Evolutionary conservation across 2,329 filamentous ascomycete genomes (phyloP).

Genomic region (Dactylellina leptospora): DNA sequence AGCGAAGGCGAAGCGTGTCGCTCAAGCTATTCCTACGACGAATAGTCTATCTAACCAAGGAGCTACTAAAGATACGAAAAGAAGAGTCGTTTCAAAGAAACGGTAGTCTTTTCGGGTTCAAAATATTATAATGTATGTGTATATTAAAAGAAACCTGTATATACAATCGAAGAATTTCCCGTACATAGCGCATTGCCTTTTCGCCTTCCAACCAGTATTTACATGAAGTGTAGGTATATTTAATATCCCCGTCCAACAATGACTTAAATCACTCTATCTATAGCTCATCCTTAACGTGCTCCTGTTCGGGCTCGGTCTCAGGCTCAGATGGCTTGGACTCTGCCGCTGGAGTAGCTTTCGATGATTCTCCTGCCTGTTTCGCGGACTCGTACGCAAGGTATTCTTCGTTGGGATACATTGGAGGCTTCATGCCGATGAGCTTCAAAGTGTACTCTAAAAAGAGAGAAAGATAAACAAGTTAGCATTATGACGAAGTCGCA

Average conservation of each 20-base stretch:
- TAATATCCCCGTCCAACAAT: neutral
- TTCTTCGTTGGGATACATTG: slow-evolving; percentile 23
- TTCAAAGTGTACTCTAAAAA: slow-evolving; percentile 31
- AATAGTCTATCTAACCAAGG: no score
- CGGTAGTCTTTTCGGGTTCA: neutral
- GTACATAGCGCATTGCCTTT: slow-evolving; percentile 33
- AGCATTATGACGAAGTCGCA: neutral
- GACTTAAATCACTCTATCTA: slow-evolving; percentile 1
- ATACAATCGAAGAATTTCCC: slow-evolving; percentile 30
- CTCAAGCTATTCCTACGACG: neutral
- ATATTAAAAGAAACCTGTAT: slow-evolving; percentile 24
- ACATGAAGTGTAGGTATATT: slow-evolving; percentile 9
- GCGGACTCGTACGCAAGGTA: neutral
- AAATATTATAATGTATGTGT: neutral
- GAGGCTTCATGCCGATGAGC: slow-evolving; percentile 24
- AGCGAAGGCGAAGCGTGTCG: neutral
- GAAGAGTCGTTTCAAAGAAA: neutral
- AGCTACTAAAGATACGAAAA: neutral
- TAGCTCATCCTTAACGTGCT: slow-evolving; percentile 13
- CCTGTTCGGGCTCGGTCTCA: neutral
- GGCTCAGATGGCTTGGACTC: neutral
- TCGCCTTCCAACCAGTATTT: slow-evolving; percentile 11
- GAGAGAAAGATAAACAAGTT: neutral
- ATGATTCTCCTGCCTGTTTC: neutral
- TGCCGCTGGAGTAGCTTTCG: neutral